A percentile compares a stretch with the other conserved stretches of the same genome.
Evolutionary conservation across 306 rosid species (phyloP).

Genomic region (Prunus armeniaca): DNA sequence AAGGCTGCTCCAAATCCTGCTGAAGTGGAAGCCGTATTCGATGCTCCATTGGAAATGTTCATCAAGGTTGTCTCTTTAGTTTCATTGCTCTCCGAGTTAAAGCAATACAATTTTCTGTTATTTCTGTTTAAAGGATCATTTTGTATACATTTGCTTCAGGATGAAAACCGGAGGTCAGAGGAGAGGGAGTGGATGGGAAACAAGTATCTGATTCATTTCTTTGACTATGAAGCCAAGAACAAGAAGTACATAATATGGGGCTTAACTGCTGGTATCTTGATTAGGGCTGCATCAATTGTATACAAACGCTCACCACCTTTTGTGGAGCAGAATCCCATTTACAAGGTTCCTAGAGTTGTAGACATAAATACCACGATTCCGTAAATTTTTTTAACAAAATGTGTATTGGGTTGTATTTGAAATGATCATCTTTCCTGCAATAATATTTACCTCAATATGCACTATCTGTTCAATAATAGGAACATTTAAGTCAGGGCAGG

Average conservation of each 20-base stretch:
- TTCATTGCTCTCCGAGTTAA: constrained; percentile 1
- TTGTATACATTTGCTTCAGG: constrained; percentile 50
- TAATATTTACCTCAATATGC: constrained; percentile 5
- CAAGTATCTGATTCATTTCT: constrained; percentile 75
- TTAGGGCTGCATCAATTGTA: constrained; percentile 84
- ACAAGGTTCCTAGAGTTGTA: constrained; percentile 52
- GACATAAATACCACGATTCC: constrained; percentile 41
- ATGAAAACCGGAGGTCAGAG: constrained; percentile 68
- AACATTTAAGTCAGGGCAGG: no score
- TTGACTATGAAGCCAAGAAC: constrained; percentile 56
- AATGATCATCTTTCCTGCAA: constrained; percentile 13
- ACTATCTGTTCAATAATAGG: background rate
- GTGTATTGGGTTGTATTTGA: constrained; percentile 6
- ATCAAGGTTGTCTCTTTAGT: constrained; percentile 55
- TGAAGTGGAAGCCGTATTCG: constrained; percentile 87
- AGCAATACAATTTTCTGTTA: background rate
- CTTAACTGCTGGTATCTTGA: constrained; percentile 90
- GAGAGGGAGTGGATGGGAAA: constrained; percentile 93
- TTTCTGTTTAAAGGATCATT: background rate
- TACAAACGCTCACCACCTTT: constrained; percentile 74
- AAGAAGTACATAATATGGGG: constrained; percentile 83
- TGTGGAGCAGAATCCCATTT: constrained; percentile 75
- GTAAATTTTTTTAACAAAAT: constrained; percentile 12
- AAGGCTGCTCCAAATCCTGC: constrained; percentile 67
- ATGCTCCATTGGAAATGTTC: constrained; percentile 94